Conservation (phyloP, 352 stramenopile species). For the Globisporangium spinosum region DNA sequence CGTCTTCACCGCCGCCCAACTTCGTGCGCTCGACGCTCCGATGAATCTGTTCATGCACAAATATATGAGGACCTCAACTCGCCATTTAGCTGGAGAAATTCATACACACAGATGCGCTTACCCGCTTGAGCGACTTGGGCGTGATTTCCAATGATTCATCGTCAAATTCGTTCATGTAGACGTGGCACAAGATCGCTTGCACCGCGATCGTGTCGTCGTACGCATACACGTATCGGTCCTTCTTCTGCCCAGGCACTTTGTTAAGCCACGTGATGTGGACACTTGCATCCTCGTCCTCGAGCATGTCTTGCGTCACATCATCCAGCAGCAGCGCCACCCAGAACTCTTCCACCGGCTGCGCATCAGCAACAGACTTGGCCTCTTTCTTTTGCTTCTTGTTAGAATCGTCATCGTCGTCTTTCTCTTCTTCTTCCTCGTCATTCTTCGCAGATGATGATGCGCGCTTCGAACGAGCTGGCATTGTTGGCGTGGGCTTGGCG, state of each 20-base stretch:
- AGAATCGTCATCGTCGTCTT: background rate
- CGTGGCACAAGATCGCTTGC: constrained; percentile 67
- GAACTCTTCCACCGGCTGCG: constrained; percentile 32
- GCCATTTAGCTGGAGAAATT: background rate
- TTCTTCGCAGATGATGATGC: background rate
- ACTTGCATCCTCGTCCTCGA: constrained; percentile 34
- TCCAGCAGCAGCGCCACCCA: constrained; percentile 72
- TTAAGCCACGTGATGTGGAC: constrained; percentile 72
- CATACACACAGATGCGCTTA: constrained; percentile 15
- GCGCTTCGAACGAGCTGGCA: background rate
- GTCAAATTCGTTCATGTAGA: constrained; percentile 47
- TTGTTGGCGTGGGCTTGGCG: background rate
- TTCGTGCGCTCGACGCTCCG: constrained; percentile 40
- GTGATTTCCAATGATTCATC: constrained; percentile 49
- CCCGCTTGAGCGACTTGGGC: constrained; percentile 51
- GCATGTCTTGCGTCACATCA: constrained; percentile 75
- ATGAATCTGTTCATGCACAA: constrained; percentile 15
- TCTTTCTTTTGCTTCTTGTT: constrained; percentile 1
- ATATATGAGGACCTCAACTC: background rate
- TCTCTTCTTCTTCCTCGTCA: constrained; percentile 1
- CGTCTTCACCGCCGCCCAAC: constrained; percentile 25
- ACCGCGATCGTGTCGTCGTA: constrained; percentile 66
- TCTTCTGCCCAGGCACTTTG: constrained; percentile 16
- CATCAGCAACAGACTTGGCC: background rate
- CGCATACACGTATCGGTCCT: constrained; percentile 39